These are phyloP conservation scores for Retiboletus flavoniger DNA, from an alignment of 1,284 basidiomycete species.

Conservation along the genomic window DNA sequence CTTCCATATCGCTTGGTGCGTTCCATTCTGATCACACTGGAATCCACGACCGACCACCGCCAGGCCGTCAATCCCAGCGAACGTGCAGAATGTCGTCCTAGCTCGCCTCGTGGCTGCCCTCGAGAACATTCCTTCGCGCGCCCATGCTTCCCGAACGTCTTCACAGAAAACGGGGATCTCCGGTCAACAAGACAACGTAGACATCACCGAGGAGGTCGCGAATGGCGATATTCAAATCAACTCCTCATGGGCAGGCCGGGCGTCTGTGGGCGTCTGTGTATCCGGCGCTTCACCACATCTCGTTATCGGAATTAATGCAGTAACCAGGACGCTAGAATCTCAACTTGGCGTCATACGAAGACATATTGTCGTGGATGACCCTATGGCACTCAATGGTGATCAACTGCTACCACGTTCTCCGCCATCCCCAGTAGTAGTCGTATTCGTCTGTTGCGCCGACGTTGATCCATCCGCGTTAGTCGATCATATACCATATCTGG, in stretches of 20 bases:
- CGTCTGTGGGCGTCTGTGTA: neutral
- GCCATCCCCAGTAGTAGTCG: slow-evolving; percentile 37
- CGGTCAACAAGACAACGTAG: neutral
- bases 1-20: slow-evolving; percentile 66
- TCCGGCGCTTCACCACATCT: slow-evolving; percentile 41
- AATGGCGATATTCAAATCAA: neutral
- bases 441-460: slow-evolving; percentile 72
- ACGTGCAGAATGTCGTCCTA: slow-evolving; percentile 60
- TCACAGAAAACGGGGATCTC: slow-evolving; percentile 2
- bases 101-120: slow-evolving; percentile 49
- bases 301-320: slow-evolving; percentile 75
- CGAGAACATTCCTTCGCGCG: slow-evolving; percentile 27
- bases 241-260: neutral
- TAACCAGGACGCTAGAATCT: slow-evolving; percentile 71
- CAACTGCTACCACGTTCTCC: slow-evolving; percentile 20
- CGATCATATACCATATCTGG: slow-evolving; percentile 69
- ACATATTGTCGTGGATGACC: slow-evolving; percentile 17
- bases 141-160: slow-evolving; percentile 6
- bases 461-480: slow-evolving; percentile 70
- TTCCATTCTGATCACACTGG: slow-evolving; percentile 3
- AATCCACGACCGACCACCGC: slow-evolving; percentile 6
- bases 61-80: slow-evolving; percentile 66
- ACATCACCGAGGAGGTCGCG: slow-evolving; percentile 7
- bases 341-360: slow-evolving; percentile 45
- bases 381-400: slow-evolving; percentile 2